Conservation (phyloP, 345 rosid species). For the Punica granatum region DNA sequence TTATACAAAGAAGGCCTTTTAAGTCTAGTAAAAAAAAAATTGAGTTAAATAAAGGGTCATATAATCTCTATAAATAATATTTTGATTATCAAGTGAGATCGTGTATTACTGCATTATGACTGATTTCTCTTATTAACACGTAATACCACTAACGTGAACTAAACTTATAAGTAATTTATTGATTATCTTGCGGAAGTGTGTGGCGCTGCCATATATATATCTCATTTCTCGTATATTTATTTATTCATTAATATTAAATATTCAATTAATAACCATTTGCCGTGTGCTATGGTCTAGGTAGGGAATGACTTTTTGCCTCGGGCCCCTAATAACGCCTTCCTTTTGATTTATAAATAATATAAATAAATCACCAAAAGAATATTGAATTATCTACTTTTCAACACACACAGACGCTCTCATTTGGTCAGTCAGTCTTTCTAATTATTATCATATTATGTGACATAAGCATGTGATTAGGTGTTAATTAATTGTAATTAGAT, state of each 20-base stretch:
- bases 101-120: too few relatives aligned
- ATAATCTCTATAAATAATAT: too few relatives aligned
- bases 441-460: background rate
- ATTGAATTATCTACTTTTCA: background rate
- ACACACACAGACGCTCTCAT: background rate
- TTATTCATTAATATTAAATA: background rate
- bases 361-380: background rate
- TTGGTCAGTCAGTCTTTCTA: background rate
- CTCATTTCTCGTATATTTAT: background rate
- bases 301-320: conserved; percentile 10
- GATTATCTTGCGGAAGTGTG: too few relatives aligned
- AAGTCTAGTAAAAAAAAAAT: too few relatives aligned
- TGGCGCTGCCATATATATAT: too few relatives aligned
- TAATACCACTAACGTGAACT: too few relatives aligned
- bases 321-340: conserved; percentile 7
- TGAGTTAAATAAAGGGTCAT: too few relatives aligned
- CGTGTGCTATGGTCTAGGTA: background rate
- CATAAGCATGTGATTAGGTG: background rate
- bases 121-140: too few relatives aligned
- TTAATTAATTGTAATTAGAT: background rate
- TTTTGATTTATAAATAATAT: background rate
- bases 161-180: too few relatives aligned
- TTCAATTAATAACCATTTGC: conserved; percentile 2
- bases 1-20: too few relatives aligned
- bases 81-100: too few relatives aligned